phyloP scores from a whole-genome alignment of 306 rosid genomes.

The Fragaria ananassa region DNA sequence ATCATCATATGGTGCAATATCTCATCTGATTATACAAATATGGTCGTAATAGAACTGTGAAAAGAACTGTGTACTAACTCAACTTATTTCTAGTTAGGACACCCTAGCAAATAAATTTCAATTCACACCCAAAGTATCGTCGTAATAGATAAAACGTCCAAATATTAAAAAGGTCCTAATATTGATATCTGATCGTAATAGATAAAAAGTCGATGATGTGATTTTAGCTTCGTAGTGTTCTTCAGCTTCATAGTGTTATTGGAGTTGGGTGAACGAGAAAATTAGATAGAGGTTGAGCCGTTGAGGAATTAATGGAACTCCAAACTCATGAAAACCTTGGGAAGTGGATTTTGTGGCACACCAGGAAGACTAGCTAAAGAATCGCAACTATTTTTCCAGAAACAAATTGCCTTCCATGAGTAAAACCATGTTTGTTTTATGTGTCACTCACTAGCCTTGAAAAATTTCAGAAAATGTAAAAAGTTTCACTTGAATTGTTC shows the following conservation, averaged over 20 bases:
- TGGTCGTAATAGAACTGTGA: background rate
- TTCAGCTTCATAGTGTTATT: background rate
- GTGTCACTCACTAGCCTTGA: too few species aligned
- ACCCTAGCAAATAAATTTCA: background rate
- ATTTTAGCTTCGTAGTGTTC: background rate
- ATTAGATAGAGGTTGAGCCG: background rate
- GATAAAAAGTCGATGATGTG: background rate
- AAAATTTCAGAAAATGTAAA: too few species aligned
- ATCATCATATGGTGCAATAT: background rate
- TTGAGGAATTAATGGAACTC: slow-evolving; percentile 2
- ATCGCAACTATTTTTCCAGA: background rate
- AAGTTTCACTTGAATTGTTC: too few species aligned
- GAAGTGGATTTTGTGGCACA: slow-evolving; percentile 21
- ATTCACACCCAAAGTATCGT: too few species aligned
- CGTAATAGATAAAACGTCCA: background rate
- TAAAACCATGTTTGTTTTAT: background rate
- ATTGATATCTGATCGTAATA: background rate
- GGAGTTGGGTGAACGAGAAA: slow-evolving; percentile 10
- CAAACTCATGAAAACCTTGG: slow-evolving; percentile 3
- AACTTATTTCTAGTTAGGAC: background rate
- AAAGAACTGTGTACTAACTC: background rate
- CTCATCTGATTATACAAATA: background rate
- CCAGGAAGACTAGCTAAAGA: slow-evolving; percentile 6
- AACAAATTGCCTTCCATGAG: background rate
- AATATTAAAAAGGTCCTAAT: too few species aligned